A percentile compares a stretch with the other conserved stretches of the same genome.
Evolutionary conservation across 805 yeast genomes (phyloP).

Genomic region (Yamadazyma akitaensis): DNA sequence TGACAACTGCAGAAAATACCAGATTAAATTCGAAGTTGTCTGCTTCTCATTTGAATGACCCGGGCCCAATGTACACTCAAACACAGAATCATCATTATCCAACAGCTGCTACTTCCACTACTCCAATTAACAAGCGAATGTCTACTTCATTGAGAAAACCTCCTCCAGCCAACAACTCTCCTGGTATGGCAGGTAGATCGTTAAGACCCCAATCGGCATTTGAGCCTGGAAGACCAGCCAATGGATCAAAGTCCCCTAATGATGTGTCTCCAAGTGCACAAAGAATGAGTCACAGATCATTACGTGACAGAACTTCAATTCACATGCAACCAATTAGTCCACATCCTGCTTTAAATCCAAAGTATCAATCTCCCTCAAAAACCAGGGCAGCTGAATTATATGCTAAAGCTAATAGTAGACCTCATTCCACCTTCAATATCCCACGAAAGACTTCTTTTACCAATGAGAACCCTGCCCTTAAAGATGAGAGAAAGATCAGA

Average conservation of each 20-base stretch:
- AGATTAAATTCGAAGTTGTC: slow-evolving; percentile 64
- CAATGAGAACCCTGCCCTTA: slow-evolving; percentile 8
- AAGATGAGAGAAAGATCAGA: slow-evolving; percentile 5
- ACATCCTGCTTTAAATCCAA: slow-evolving; percentile 39
- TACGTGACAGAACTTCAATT: slow-evolving; percentile 22
- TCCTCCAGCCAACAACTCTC: slow-evolving; percentile 13
- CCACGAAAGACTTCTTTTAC: slow-evolving; percentile 12
- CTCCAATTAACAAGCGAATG: slow-evolving; percentile 16
- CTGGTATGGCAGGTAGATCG: slow-evolving; percentile 17
- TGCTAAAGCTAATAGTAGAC: slow-evolving; percentile 48
- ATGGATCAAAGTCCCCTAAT: not conserved
- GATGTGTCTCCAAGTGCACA: slow-evolving; percentile 7
- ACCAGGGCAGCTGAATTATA: slow-evolving; percentile 51
- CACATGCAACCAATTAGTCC: slow-evolving; percentile 34
- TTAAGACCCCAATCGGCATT: slow-evolving; percentile 34
- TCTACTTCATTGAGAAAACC: slow-evolving; percentile 29
- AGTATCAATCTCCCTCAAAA: slow-evolving; percentile 39
- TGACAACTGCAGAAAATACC: slow-evolving; percentile 78
- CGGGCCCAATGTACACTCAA: slow-evolving; percentile 12
- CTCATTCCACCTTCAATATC: slow-evolving; percentile 33
- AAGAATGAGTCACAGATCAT: slow-evolving; percentile 29
- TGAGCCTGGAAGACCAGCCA: slow-evolving; percentile 3
- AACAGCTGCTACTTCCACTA: slow-evolving; percentile 5
- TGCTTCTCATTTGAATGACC: slow-evolving; percentile 32
- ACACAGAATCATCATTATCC: slow-evolving; percentile 12